These are phyloP conservation scores for Nematodospora anomalae DNA, from an alignment of 1,139 yeast species.

Conservation along the genomic window DNA sequence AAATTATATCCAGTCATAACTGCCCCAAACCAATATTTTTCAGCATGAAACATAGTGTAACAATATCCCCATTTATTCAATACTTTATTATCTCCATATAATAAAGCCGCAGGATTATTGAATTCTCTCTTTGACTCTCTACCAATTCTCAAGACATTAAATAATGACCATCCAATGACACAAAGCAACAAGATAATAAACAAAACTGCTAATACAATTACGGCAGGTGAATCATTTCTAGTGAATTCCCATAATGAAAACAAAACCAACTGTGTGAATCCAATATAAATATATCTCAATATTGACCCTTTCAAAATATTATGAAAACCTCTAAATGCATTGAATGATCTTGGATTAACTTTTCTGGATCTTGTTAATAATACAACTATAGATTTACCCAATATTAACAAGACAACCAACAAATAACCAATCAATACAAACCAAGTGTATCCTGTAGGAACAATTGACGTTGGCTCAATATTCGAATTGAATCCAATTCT, in stretches of 20 bases:
- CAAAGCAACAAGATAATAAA: conserved; percentile 56
- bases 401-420: conserved; percentile 47
- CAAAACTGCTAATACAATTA: conserved; percentile 66
- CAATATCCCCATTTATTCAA: conserved; percentile 73
- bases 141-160: conserved; percentile 59
- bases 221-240: conserved; percentile 69
- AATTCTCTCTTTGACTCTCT: conserved; percentile 49
- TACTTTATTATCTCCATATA: conserved; percentile 67
- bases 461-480: conserved; percentile 74
- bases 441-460: conserved; percentile 74
- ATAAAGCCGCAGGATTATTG: conserved; percentile 73
- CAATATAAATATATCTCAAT: conserved; percentile 69
- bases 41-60: conserved; percentile 80
- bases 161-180: conserved; percentile 59
- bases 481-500: conserved; percentile 66
- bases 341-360: conserved; percentile 48
- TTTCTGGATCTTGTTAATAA: conserved; percentile 43
- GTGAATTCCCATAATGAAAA: conserved; percentile 77
- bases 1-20: conserved; percentile 56
- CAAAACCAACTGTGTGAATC: conserved; percentile 69
- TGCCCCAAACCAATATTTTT: conserved; percentile 72
- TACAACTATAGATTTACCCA: conserved; percentile 51
- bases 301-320: conserved; percentile 64
- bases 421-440: conserved; percentile 66
- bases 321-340: conserved; percentile 53